Conservation (phyloP, 2,329 filamentous ascomycete species). For the Penicillium sp. region DNA sequence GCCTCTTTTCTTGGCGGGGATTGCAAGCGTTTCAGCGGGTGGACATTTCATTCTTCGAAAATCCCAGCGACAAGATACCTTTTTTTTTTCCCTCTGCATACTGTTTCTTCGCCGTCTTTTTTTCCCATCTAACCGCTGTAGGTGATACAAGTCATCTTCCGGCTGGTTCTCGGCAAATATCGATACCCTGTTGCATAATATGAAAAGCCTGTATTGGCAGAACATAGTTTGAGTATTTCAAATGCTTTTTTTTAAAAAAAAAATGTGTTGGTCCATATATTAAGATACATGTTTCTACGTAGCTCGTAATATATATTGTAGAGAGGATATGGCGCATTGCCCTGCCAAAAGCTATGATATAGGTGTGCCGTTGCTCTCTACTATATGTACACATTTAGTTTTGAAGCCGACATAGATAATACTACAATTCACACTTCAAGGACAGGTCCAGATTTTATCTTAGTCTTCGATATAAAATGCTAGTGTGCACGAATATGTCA, state of each 20-base stretch:
- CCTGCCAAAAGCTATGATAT: not conserved
- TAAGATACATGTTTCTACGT: not conserved
- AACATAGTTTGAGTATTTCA: not conserved
- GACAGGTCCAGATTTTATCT: not conserved
- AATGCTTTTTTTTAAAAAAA: too few species aligned
- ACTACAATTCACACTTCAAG: not conserved
- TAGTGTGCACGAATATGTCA: not conserved
- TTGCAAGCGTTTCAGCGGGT: slow-evolving; percentile 28
- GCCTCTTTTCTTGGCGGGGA: slow-evolving; percentile 8
- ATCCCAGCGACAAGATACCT: slow-evolving; percentile 19
- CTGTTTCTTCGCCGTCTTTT: not conserved
- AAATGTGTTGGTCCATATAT: not conserved
- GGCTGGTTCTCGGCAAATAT: slow-evolving; percentile 6
- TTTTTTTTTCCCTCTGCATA: slow-evolving; percentile 9
- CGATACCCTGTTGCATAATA: slow-evolving; percentile 12
- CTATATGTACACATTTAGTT: too few species aligned
- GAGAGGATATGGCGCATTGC: not conserved
- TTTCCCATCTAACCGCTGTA: not conserved
- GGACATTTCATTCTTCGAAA: slow-evolving; percentile 15
- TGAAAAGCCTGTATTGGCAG: not conserved
- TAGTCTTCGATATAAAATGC: not conserved
- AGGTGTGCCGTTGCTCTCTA: not conserved
- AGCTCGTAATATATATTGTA: not conserved
- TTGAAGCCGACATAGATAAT: too few species aligned
- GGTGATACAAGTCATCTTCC: not conserved